Evolutionary conservation across 1,139 yeast species (phyloP).

Genomic region (Geotrichum aggregatum): DNA sequence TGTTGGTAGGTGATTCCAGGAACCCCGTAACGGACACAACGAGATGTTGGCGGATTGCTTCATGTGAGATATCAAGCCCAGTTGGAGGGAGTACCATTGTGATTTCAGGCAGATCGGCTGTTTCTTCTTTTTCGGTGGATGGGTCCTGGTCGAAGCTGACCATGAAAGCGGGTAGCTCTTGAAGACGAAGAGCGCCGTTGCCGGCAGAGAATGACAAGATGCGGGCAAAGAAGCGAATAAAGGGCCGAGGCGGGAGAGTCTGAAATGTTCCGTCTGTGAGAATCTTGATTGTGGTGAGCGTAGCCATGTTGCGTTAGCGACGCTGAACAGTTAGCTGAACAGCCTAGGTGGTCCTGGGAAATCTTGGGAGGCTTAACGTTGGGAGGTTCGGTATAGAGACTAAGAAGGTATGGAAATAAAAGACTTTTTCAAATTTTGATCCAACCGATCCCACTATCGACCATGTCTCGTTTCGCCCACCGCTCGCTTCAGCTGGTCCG

Average conservation of each 20-base stretch:
- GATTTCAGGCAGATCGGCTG: background rate
- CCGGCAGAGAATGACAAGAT: background rate
- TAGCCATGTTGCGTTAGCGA: constrained; percentile 15
- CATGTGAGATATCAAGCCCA: background rate
- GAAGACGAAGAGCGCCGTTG: constrained; percentile 1
- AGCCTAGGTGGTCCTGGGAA: too few relatives aligned
- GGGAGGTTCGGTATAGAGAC: too few relatives aligned
- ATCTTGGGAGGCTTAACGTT: too few relatives aligned
- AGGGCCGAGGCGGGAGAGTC: constrained; percentile 6
- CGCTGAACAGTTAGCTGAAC: too few relatives aligned
- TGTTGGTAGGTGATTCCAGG: background rate
- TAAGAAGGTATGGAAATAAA: too few relatives aligned
- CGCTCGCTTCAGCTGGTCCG: too few relatives aligned
- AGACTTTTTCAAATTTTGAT: too few relatives aligned
- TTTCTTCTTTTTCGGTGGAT: background rate
- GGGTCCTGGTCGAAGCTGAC: background rate
- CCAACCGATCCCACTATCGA: too few relatives aligned
- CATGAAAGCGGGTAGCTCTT: constrained; percentile 18
- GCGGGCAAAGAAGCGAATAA: constrained; percentile 16
- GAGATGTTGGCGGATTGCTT: constrained; percentile 4
- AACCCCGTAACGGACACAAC: constrained; percentile 14
- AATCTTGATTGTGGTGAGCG: constrained; percentile 15
- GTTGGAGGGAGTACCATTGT: constrained; percentile 1
- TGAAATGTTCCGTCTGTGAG: constrained; percentile 4
- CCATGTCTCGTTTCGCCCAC: too few relatives aligned